Evolutionary conservation across 2,329 filamentous ascomycete genomes (phyloP).

Genomic region (Scytalidium sp.): DNA sequence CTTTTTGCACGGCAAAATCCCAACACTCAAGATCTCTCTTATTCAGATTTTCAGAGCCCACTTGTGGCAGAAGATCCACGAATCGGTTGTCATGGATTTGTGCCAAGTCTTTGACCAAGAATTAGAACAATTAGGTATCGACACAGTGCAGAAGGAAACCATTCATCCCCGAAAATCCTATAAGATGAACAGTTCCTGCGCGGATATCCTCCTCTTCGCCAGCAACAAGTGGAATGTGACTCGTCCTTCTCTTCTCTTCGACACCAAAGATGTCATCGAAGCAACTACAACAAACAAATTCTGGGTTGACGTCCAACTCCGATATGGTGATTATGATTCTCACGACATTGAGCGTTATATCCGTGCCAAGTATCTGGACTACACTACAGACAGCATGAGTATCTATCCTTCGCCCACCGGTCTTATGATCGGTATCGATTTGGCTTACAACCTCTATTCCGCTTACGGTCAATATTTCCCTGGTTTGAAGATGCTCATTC

Average conservation of each 20-base stretch:
- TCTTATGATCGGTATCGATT: slow-evolving; percentile 95
- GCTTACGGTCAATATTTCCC: slow-evolving; percentile 99
- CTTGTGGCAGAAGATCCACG: slow-evolving; percentile 99
- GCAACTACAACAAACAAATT: slow-evolving; percentile 97
- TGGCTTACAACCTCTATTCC: slow-evolving; percentile 97
- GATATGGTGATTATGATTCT: slow-evolving; percentile 97
- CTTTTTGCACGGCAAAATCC: slow-evolving; percentile 98
- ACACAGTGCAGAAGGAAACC: slow-evolving; percentile 97
- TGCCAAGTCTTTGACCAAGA: slow-evolving; percentile 99
- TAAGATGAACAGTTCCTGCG: slow-evolving; percentile 99
- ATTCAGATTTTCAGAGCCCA: slow-evolving; percentile 99
- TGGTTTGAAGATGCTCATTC: slow-evolving; percentile 88
- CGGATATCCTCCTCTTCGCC: slow-evolving; percentile 93
- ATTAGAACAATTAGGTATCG: slow-evolving; percentile 89
- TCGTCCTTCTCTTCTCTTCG: slow-evolving; percentile 85
- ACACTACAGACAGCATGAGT: slow-evolving; percentile 97
- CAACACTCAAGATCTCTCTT: slow-evolving; percentile 93
- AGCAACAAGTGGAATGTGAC: slow-evolving; percentile 99
- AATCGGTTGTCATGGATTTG: slow-evolving; percentile 97
- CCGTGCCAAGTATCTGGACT: slow-evolving; percentile 96
- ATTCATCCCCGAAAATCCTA: slow-evolving; percentile 99
- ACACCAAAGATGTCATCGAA: slow-evolving; percentile 94
- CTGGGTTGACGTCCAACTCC: slow-evolving; percentile 95
- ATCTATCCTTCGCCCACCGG: slow-evolving; percentile 97
- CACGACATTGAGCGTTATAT: slow-evolving; percentile 99